Evolutionary conservation across 768 basidiomycete species (phyloP).

Genomic region (Tulasnella sp.): DNA sequence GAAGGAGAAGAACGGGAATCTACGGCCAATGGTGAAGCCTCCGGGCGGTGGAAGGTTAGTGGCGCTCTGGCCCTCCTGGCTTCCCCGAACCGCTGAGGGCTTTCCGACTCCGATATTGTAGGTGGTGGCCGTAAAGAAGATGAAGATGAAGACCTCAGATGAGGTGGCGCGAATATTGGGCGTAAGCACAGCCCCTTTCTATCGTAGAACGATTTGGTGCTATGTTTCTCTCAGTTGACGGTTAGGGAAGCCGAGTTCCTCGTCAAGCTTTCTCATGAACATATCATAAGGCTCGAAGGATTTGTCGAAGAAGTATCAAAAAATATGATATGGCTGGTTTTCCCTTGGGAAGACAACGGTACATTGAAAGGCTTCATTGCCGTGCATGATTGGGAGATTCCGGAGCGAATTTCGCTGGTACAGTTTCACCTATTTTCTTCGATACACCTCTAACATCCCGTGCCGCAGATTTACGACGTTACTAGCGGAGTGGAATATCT

Average conservation of each 20-base stretch:
- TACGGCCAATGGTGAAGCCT: background rate
- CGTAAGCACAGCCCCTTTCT: background rate
- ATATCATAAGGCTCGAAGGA: too few species aligned
- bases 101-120: background rate
- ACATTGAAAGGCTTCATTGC: too few species aligned
- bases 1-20: too few species aligned
- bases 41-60: background rate
- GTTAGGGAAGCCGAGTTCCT: background rate
- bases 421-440: too few species aligned
- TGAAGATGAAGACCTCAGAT: background rate
- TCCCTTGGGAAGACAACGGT: too few species aligned
- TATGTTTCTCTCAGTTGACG: background rate
- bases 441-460: too few species aligned
- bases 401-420: too few species aligned
- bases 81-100: background rate
- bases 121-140: background rate
- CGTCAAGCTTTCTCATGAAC: background rate
- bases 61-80: background rate
- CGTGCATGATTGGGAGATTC: too few species aligned
- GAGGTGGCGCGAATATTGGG: background rate
- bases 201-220: background rate
- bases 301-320: too few species aligned
- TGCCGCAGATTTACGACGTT: too few species aligned
- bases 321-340: too few species aligned
- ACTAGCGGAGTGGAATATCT: too few species aligned